Percentiles rank a stretch among this genome's conserved stretches.
phyloP scores from a whole-genome alignment of 192 early-diverging fungal species.

The Allomyces javanicus region DNA sequence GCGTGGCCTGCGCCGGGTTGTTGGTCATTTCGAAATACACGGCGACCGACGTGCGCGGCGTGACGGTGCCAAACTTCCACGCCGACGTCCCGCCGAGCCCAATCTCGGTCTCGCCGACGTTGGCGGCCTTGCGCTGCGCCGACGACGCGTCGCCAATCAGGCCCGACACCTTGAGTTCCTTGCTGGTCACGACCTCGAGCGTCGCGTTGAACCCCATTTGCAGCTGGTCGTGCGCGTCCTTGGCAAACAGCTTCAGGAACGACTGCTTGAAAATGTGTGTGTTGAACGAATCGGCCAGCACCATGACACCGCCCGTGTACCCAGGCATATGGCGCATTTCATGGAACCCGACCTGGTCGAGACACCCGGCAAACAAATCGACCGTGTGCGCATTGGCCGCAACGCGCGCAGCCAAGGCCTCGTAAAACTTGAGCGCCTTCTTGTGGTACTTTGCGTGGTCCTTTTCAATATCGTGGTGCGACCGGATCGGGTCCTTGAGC shows the following conservation, averaged over 20 bases:
- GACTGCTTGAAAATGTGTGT: slow-evolving; percentile 94
- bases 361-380: slow-evolving; percentile 93
- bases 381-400: slow-evolving; percentile 75
- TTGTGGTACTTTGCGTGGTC: slow-evolving; percentile 80
- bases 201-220: slow-evolving; percentile 96
- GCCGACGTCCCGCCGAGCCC: slow-evolving; percentile 87
- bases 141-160: slow-evolving; percentile 92
- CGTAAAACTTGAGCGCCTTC: slow-evolving; percentile 91
- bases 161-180: slow-evolving; percentile 88
- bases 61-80: slow-evolving; percentile 85
- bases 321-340: slow-evolving; percentile 90
- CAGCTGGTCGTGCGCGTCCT: slow-evolving; percentile 69
- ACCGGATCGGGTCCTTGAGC: slow-evolving; percentile 80
- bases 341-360: slow-evolving; percentile 89
- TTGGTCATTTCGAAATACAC: slow-evolving; percentile 95
- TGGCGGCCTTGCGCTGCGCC: slow-evolving; percentile 67
- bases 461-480: slow-evolving; percentile 97
- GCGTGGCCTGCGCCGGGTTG: slow-evolving; percentile 48
- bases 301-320: slow-evolving; percentile 78
- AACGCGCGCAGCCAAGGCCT: slow-evolving; percentile 63
- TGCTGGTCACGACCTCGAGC: slow-evolving; percentile 77
- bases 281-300: slow-evolving; percentile 87
- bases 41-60: slow-evolving; percentile 61
- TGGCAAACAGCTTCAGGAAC: slow-evolving; percentile 83
- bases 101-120: slow-evolving; percentile 94